Percentiles rank a stretch among this genome's conserved stretches.
phyloP scores from a whole-genome alignment of 1,284 basidiomycete species.

The Tylopilus sp. region DNA sequence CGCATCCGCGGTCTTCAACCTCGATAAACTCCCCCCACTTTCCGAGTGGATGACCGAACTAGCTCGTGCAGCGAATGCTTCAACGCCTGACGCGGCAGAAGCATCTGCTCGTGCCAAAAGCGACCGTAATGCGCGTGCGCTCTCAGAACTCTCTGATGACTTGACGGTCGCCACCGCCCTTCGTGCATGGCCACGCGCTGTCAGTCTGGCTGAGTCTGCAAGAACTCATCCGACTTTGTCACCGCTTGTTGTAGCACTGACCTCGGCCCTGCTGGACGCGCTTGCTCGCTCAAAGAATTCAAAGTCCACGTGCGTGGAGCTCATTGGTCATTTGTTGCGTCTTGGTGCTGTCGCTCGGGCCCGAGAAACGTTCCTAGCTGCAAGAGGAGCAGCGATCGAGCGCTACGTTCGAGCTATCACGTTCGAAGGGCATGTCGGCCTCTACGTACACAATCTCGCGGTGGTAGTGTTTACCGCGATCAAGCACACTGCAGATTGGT shows the following conservation, averaged over 20 bases:
- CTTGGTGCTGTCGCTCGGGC: conserved; percentile 78
- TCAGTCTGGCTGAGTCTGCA: conserved; percentile 79
- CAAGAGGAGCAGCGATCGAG: conserved; percentile 73
- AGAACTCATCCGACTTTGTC: conserved; percentile 62
- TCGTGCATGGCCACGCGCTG: conserved; percentile 84
- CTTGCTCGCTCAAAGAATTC: conserved; percentile 73
- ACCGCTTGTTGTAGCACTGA: conserved; percentile 65
- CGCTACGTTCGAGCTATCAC: conserved; percentile 78
- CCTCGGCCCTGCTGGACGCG: conserved; percentile 67
- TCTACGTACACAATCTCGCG: conserved; percentile 77
- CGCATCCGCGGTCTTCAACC: conserved; percentile 32
- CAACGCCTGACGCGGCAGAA: conserved; percentile 18
- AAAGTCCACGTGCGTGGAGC: conserved; percentile 68
- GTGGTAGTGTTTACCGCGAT: conserved; percentile 84
- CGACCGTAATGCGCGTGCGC: conserved; percentile 77
- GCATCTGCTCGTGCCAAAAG: conserved; percentile 57
- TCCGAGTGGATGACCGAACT: conserved; percentile 70
- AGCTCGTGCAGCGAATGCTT: conserved; percentile 36
- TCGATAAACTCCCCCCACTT: conserved; percentile 44
- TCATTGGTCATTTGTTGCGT: conserved; percentile 70
- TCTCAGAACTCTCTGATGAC: conserved; percentile 87
- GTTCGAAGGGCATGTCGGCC: conserved; percentile 85
- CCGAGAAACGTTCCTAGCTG: conserved; percentile 76
- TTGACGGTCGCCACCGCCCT: conserved; percentile 88
- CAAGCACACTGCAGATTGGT: conserved; percentile 98